Evolutionary conservation across 2,329 filamentous ascomycete species (phyloP).

Genomic region (Amesomyces nigricolor): DNA sequence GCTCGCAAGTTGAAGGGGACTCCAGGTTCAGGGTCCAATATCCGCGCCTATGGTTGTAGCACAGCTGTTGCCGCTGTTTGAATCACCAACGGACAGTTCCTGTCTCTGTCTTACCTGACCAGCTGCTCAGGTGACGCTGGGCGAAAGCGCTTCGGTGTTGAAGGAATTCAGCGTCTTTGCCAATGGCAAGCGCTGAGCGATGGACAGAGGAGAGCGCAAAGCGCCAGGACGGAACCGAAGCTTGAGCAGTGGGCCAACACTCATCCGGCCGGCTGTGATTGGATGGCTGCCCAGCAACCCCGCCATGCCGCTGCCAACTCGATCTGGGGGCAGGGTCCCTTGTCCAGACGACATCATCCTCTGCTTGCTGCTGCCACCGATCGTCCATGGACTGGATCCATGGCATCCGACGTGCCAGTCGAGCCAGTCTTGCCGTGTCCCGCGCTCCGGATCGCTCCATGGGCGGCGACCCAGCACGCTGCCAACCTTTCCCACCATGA

Average conservation of each 20-base stretch:
- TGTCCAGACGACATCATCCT: slow-evolving; percentile 9
- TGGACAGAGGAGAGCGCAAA: neutral
- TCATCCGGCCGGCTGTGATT: neutral
- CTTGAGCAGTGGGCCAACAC: neutral
- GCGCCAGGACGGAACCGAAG: neutral
- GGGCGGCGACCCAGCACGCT: neutral
- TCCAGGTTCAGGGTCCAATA: too few species aligned
- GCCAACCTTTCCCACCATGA: neutral
- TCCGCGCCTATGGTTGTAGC: too few species aligned
- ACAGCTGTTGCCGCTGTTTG: too few species aligned
- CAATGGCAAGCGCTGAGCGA: neutral
- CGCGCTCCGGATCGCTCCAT: neutral
- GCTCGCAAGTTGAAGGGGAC: too few species aligned
- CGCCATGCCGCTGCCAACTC: neutral
- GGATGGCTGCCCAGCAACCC: neutral
- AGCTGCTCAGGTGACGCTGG: too few species aligned
- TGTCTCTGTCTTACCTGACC: too few species aligned
- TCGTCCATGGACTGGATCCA: neutral
- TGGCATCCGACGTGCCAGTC: slow-evolving; percentile 1
- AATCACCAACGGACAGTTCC: too few species aligned
- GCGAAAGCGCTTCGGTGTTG: too few species aligned
- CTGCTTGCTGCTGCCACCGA: slow-evolving; percentile 1
- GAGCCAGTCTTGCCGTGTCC: neutral
- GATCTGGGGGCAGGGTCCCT: neutral
- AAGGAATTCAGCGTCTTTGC: too few species aligned